Evolutionary conservation across 2,329 filamentous ascomycete species (phyloP), one percentile per base, ranked within the genome.

Genomic region (Cladophialophora carrionii): DNA sequence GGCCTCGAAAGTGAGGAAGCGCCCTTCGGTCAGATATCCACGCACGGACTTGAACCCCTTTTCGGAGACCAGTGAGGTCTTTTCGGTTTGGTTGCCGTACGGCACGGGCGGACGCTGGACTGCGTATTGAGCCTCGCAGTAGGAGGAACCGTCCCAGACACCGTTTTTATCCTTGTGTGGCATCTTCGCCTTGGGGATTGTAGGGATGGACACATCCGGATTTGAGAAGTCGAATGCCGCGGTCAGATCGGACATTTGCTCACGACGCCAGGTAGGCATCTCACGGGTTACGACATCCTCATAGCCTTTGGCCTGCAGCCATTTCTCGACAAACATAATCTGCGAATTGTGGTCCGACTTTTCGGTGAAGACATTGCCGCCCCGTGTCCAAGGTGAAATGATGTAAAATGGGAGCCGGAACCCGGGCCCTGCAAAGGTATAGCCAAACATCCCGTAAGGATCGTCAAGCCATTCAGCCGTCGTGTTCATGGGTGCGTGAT

Each of bases 301-400:
- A 10, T 29, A 75, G 8, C 80, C 80, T 32, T 79, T 79, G 3
- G 80, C 77, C 4, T 72, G 74, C 14, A 83, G 74, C 81, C 82
- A 84, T 69, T 81, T 73, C 72, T 85, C 83, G 0, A 85, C 71
- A 68, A 85, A 85, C 49, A 83, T 73, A 31, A 85, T 82, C 64
- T 85, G 83, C 0, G 83, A 85, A 67, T 79, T 84, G 72, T 85
- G 84, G 69, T 85, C 84, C 4, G 80, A 77, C 51, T 82, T 81
- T 70, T 85, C 83, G 0, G 82, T 83, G 66, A 83, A 84, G 2
- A 85, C 82, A 24, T 82, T 79, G 8, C 80, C 81, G 10, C 81
- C 81, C 14, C 83, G 81, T 0, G 83, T 85, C 78, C 81, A 85
- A 0, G 83, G 83, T 0, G 83, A 85, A 61, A 85, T 77, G 72